These are phyloP conservation scores for Avena atlantica DNA, from an alignment of 176 grass and related monocot genomes.

Conservation along the genomic window DNA sequence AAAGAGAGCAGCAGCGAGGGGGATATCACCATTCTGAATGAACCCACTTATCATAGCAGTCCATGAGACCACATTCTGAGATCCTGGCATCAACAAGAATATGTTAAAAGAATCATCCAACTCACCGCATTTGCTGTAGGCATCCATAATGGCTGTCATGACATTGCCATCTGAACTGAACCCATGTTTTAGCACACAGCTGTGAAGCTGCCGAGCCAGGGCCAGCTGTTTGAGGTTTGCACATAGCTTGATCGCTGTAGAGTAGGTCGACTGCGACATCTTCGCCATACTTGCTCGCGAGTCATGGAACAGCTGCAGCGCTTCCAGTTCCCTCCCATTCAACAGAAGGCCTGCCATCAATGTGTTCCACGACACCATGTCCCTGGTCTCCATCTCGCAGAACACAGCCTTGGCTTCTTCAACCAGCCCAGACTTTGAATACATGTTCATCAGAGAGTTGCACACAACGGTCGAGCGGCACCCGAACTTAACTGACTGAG, in stretches of 20 bases:
- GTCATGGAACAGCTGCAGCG: constrained; percentile 58
- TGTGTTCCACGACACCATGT: constrained; percentile 71
- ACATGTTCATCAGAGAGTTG: constrained; percentile 78
- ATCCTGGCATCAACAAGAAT: constrained; percentile 53
- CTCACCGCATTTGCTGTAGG: constrained; percentile 64
- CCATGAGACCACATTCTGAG: constrained; percentile 66
- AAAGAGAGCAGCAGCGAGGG: constrained; percentile 61
- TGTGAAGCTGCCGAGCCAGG: constrained; percentile 66
- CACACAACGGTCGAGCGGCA: constrained; percentile 41
- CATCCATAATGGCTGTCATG: constrained; percentile 66
- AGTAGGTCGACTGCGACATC: constrained; percentile 60
- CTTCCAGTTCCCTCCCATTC: constrained; percentile 56
- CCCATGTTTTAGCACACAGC: constrained; percentile 62
- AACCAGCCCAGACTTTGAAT: constrained; percentile 55
- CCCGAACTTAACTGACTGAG: constrained; percentile 63
- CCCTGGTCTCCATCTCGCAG: constrained; percentile 50
- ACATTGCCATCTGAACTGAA: constrained; percentile 51
- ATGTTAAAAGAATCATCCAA: constrained; percentile 53
- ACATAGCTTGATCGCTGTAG: constrained; percentile 74
- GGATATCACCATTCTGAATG: constrained; percentile 51
- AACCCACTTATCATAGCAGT: constrained; percentile 79
- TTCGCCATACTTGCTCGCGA: constrained; percentile 40
- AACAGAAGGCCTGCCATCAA: constrained; percentile 60
- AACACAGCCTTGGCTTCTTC: constrained; percentile 64
- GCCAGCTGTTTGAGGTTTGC: constrained; percentile 59